A percentile compares a stretch with the other conserved stretches of the same genome.
Conservation (phyloP, 2,329 filamentous ascomycete species). For the Alternaria angustiovoidea region DNA sequence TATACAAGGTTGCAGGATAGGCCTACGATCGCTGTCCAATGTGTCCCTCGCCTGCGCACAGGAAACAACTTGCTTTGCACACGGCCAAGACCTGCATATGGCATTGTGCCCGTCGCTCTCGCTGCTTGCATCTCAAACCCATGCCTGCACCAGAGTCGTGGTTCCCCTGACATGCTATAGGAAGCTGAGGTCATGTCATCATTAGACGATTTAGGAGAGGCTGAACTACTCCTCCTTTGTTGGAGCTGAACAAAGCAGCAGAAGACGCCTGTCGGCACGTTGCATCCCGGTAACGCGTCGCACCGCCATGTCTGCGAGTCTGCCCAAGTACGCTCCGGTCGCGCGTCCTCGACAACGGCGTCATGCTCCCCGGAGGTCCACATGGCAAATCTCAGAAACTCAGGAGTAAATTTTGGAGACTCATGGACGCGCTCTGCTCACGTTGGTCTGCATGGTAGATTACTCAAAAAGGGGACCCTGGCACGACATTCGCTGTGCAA, state of each 20-base stretch:
- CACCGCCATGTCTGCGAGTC: constrained; percentile 12
- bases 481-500: constrained; percentile 40
- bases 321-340: constrained; percentile 1
- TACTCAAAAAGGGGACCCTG: constrained; percentile 35
- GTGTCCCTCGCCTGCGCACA: constrained; percentile 33
- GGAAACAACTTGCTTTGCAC: constrained; percentile 42
- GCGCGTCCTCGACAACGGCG: constrained; percentile 4
- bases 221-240: constrained; percentile 38
- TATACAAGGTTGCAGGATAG: constrained; percentile 43
- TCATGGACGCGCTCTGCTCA: constrained; percentile 27
- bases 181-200: constrained; percentile 33
- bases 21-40: constrained; percentile 45
- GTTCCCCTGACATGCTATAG: constrained; percentile 27
- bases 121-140: constrained; percentile 22
- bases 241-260: constrained; percentile 26
- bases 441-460: constrained; percentile 34
- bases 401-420: constrained; percentile 5
- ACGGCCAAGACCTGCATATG: constrained; percentile 39
- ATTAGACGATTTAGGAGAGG: constrained; percentile 30
- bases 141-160: constrained; percentile 26
- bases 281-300: constrained; percentile 23
- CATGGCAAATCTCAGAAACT: not conserved
- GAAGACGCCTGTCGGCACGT: constrained; percentile 18
- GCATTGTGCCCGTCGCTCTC: constrained; percentile 35
- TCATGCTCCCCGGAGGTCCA: constrained; percentile 1